Conservation (phyloP, 768 basidiomycete genomes). For the Lactifluus pinguis region DNA sequence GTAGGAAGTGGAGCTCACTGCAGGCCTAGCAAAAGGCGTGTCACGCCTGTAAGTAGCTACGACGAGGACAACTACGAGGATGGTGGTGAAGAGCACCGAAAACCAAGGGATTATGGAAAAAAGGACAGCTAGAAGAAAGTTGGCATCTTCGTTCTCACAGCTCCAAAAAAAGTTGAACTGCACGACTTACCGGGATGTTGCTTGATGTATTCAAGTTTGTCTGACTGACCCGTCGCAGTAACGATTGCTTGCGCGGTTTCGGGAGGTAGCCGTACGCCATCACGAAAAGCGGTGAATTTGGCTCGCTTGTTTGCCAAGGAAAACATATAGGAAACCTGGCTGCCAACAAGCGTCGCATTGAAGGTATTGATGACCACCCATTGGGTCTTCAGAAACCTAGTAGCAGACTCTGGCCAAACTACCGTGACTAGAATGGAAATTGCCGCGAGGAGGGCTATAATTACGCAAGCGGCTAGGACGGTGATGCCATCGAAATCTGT, state of each 20-base stretch:
- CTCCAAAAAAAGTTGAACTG: neutral
- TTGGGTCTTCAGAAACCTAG: no score
- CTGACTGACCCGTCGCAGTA: no score
- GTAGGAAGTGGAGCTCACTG: no score
- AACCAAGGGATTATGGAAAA: constrained; percentile 14
- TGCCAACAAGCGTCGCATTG: constrained; percentile 39
- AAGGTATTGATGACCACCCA: constrained; percentile 34
- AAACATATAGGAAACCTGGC: constrained; percentile 37
- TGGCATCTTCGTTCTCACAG: no score
- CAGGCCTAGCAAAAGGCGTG: no score
- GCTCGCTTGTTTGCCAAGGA: constrained; percentile 39
- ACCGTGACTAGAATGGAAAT: no score
- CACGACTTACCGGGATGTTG: constrained; percentile 3
- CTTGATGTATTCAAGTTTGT: constrained; percentile 3
- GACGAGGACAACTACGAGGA: constrained; percentile 2
- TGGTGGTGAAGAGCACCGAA: neutral
- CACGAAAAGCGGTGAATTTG: constrained; percentile 34
- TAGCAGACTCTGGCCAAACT: no score
- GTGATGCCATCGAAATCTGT: constrained; percentile 22
- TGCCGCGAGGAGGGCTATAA: no score
- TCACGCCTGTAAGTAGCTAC: neutral
- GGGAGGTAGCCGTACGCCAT: constrained; percentile 29
- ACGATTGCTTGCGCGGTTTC: constrained; percentile 28
- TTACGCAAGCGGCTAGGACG: constrained; percentile 13
- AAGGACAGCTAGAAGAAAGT: no score